Conservation (phyloP, 2,329 filamentous ascomycete genomes). For the Ophiostoma himal-ulmi region DNA sequence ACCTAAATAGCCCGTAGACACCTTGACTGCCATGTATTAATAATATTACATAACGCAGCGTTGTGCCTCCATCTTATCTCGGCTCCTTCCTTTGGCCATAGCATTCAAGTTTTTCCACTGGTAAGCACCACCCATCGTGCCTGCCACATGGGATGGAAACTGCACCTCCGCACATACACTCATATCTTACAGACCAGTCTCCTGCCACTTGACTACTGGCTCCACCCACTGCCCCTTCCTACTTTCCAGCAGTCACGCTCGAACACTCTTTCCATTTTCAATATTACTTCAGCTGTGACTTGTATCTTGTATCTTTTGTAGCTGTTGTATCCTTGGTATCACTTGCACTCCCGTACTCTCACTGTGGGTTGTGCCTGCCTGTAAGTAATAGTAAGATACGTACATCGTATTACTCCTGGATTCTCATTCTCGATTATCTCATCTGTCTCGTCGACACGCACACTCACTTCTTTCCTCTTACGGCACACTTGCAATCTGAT, state of each 20-base stretch:
- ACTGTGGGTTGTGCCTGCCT: background rate
- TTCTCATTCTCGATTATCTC: background rate
- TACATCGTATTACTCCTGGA: background rate
- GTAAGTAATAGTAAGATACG: background rate
- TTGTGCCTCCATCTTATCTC: background rate
- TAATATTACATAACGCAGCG: background rate
- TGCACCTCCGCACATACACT: conserved; percentile 14
- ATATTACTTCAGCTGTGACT: background rate
- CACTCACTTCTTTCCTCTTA: conserved; percentile 11
- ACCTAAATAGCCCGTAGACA: too few relatives aligned
- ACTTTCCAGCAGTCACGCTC: conserved; percentile 16
- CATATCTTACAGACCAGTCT: background rate
- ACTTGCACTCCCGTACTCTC: background rate
- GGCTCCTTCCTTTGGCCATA: background rate
- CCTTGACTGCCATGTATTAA: background rate
- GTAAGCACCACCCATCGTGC: background rate
- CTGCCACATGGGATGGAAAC: conserved; percentile 9
- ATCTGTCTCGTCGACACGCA: conserved; percentile 10
- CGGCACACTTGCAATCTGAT: background rate
- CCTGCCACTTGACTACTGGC: background rate
- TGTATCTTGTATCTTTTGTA: background rate
- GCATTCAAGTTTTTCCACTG: background rate
- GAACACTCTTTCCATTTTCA: conserved; percentile 11
- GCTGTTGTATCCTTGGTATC: background rate
- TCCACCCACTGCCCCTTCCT: conserved; percentile 21